Evolutionary conservation across 176 grass and related monocot species (phyloP).

Genomic region (Microstegium vimineum): DNA sequence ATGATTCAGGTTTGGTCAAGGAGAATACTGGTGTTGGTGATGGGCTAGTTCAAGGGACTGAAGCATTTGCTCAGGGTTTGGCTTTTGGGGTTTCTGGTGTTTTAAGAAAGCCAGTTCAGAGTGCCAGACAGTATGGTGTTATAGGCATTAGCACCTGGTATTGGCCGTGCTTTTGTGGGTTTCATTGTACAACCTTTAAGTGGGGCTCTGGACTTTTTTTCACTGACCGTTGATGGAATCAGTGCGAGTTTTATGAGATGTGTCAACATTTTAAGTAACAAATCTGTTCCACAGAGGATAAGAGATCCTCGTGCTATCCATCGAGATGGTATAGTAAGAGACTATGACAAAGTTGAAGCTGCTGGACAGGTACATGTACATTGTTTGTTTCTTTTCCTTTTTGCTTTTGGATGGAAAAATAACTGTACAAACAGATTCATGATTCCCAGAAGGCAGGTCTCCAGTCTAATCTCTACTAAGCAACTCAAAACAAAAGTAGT

Average conservation of each 20-base stretch:
- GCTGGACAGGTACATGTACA: constrained; percentile 74
- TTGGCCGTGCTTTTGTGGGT: constrained; percentile 84
- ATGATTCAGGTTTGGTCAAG: constrained; percentile 67
- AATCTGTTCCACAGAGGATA: constrained; percentile 57
- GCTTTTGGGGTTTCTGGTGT: constrained; percentile 98
- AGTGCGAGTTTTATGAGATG: constrained; percentile 84
- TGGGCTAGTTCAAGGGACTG: constrained; percentile 85
- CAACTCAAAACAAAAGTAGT: neutral
- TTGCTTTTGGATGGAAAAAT: neutral
- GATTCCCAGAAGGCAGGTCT: neutral
- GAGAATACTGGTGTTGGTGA: constrained; percentile 92
- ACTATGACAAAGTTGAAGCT: constrained; percentile 73
- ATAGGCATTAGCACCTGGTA: constrained; percentile 89
- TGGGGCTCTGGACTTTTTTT: constrained; percentile 86
- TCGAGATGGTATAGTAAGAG: constrained; percentile 71
- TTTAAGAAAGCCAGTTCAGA: constrained; percentile 91
- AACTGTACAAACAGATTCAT: neutral
- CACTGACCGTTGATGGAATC: constrained; percentile 86
- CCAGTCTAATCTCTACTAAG: neutral
- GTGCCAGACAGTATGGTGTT: constrained; percentile 77
- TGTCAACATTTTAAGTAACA: constrained; percentile 88
- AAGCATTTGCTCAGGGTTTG: constrained; percentile 96
- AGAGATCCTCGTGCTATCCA: constrained; percentile 82
- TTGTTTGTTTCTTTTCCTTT: neutral
- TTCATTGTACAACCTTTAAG: constrained; percentile 97